These are phyloP conservation scores for Heterobasidion irregulare DNA, from an alignment of 1,284 basidiomycete species.

Conservation along the genomic window DNA sequence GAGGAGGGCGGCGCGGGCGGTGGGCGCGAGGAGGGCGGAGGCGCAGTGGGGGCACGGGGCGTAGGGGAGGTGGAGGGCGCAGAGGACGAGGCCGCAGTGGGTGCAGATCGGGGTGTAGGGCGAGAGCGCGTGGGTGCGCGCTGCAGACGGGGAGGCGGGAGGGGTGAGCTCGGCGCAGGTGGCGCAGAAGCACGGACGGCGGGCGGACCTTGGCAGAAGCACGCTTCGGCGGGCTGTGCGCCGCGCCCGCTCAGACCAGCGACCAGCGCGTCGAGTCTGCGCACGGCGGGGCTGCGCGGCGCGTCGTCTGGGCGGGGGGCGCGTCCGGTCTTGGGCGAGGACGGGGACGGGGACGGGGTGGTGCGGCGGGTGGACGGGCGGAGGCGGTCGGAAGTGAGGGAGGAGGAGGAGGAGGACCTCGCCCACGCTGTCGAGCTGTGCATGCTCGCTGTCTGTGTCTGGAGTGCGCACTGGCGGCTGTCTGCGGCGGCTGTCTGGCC, in stretches of 20 bases:
- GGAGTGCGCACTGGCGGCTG: no score
- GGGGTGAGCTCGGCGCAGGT: background rate
- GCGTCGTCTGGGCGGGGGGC: constrained; percentile 13
- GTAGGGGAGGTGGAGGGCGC: constrained; percentile 45
- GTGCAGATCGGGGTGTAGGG: constrained; percentile 46
- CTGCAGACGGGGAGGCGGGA: constrained; percentile 25
- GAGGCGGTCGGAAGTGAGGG: constrained; percentile 7
- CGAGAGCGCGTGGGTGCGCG: constrained; percentile 48
- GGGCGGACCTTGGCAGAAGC: constrained; percentile 56
- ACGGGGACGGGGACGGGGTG: constrained; percentile 6
- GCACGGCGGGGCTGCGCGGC: constrained; percentile 21
- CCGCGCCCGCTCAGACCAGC: constrained; percentile 15
- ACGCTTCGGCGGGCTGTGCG: constrained; percentile 41
- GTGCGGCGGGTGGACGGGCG: background rate
- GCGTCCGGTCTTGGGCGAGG: constrained; percentile 11
- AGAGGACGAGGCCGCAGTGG: constrained; percentile 55
- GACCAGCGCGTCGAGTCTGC: constrained; percentile 19
- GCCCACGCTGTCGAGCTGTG: no score
- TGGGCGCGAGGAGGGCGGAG: constrained; percentile 26
- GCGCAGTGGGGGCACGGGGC: constrained; percentile 51
- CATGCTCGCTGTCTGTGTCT: no score
- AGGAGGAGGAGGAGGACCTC: background rate
- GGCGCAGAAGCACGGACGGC: background rate
- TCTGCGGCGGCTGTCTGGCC: no score
- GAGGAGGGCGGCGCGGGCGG: constrained; percentile 28